Percentiles rank a stretch among this genome's conserved stretches.
Evolutionary conservation across 208 protist species (phyloP).

Genomic region (Phytomonas sp.): DNA sequence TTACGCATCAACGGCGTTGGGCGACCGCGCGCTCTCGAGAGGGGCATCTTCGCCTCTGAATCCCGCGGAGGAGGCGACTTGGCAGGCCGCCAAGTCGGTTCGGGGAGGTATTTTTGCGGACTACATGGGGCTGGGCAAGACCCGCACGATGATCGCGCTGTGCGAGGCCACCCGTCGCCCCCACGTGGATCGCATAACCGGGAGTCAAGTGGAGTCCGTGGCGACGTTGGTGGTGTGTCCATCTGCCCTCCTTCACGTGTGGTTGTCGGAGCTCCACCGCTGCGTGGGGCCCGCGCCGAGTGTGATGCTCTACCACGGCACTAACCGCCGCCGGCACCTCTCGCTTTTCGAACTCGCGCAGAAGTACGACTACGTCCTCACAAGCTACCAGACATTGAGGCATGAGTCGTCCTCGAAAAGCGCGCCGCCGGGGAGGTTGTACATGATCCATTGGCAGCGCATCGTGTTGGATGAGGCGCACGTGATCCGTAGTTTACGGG

Average conservation of each 20-base stretch:
- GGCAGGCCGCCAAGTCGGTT: neutral
- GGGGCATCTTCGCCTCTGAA: neutral
- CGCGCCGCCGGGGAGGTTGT: constrained; percentile 31
- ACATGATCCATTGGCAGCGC: constrained; percentile 74
- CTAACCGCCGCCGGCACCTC: constrained; percentile 22
- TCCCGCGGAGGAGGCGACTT: neutral
- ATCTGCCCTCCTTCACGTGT: constrained; percentile 55
- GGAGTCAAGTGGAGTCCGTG: constrained; percentile 41
- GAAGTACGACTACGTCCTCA: constrained; percentile 80
- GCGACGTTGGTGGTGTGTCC: constrained; percentile 79
- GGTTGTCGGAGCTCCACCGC: constrained; percentile 46
- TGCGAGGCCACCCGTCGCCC: constrained; percentile 44
- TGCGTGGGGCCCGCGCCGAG: constrained; percentile 35
- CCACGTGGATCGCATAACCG: constrained; percentile 33
- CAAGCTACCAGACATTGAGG: constrained; percentile 52
- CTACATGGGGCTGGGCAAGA: constrained; percentile 75
- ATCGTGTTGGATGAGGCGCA: constrained; percentile 90
- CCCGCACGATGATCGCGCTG: constrained; percentile 55
- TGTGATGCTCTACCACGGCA: constrained; percentile 73
- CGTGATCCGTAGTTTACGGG: constrained; percentile 65
- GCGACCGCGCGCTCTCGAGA: too few relatives aligned
- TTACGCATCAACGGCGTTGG: too few relatives aligned
- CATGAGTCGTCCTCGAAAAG: constrained; percentile 19
- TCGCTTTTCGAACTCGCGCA: constrained; percentile 43
- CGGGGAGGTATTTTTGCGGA: constrained; percentile 66